Evolutionary conservation across 2,329 filamentous ascomycete genomes (phyloP), one percentile per base, ranked within the genome.

Genomic region (Penicillium sclerotiorum): DNA sequence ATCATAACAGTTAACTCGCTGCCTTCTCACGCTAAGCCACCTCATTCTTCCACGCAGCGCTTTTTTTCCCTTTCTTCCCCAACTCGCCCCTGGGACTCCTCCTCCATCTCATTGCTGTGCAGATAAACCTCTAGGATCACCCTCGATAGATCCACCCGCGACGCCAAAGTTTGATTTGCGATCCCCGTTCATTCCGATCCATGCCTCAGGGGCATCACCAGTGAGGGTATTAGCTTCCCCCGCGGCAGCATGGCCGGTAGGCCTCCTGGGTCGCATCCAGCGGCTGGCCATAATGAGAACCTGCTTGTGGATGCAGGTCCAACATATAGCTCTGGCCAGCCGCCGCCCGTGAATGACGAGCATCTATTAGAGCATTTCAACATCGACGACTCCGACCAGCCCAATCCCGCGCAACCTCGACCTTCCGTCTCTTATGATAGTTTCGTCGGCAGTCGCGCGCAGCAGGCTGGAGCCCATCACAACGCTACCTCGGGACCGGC

Each of bases 381-480:
- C 64, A 84, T 87, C 66, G 80, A 89, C 64, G 79, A 84, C 58
- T 77, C 80, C 56, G 83, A 89, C 58, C 77, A 81, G 60, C 76
- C 80, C 39, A 49, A 59, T 45, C 39, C 33, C 9, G 33, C 49
- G 36, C 81, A 82, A 54, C 74, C 84, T 49, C 88, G 93, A 59
- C 89, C 91, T 45, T 96, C 92, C 21, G 85, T 93, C 45, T 95
- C 91, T 50, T 96, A 96, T 73, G 93, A 96, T 78, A 88, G 94
- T 64, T 97, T 96, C 70, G 87, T 97, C 55, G 93, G 93, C 57
- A 85, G 59, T 56, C 78, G 77, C 53, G 74, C 79, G 52, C 72
- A 78, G 45, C 77, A 80, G 42, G 69, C 77, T 18, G 70, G 77
- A 39, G 71, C 57, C 38, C 76, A 65, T 71, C 47, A 56, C 9